Evolutionary conservation across 1,139 yeast species (phyloP), one percentile per base, ranked within the genome.

Genomic region (Blastobotrys elegans): DNA sequence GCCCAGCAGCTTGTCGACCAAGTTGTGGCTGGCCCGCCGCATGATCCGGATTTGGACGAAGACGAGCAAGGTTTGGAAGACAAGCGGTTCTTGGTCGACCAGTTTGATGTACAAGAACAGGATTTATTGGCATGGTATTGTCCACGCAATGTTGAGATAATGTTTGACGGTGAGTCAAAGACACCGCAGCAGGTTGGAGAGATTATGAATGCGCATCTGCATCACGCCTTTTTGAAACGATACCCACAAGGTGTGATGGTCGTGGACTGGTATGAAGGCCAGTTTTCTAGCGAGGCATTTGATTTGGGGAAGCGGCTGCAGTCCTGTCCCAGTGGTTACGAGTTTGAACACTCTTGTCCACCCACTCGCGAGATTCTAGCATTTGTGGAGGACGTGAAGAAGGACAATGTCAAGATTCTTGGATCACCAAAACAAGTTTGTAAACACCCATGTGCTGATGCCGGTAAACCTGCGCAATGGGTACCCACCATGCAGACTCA

Each of bases 181-280:
- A 49, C 51, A 14, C 48, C 47, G 30, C 40, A 40, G 27, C 52
- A 52, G 45, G 51, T 51, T 27, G 53, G 57, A 1, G 49, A 48
- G 30, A 50, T 62, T 16, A 58, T 61, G 53, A 58, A 59, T 37
- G 52, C 56, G 14, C 64, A 61, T 39, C 46, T 62, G 43, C 63
- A 56, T 41, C 59, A 52, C 30, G 53, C 56, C 20, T 63, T 55
- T 49, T 43, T 59, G 46, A 49, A 54, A 36, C 57, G 52, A 37
- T 60, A 55, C 43, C 50, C 50, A 4, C 50, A 53, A 8, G 64
- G 62, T 0, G 48, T 61, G 21, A 50, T 52, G 4, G 53, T 59
- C 13, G 50, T 56, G n/a, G 55, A 58, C 35, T 58, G 61, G 16
- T 49, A 51, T 40, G 50, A 50, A 17, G 52, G 56, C 21, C 37